Evolutionary conservation across 2,329 filamentous ascomycete species (phyloP).

Genomic region (Podosphaera leucotricha): DNA sequence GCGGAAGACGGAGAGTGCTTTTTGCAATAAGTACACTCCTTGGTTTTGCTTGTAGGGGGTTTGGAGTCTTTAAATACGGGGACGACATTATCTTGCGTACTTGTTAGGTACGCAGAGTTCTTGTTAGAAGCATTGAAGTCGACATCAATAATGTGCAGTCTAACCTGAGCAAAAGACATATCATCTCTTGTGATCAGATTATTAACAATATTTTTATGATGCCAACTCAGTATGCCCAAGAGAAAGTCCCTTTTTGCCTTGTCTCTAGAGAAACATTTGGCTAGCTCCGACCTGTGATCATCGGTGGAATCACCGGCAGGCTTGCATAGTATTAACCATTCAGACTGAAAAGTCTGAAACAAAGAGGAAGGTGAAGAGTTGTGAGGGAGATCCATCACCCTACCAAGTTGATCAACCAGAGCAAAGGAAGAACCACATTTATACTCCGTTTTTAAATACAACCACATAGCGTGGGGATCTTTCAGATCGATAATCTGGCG

Average conservation of each 20-base stretch:
- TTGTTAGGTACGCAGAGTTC: not conserved
- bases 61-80: not conserved
- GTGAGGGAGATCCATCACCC: not conserved
- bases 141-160: not conserved
- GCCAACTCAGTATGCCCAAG: not conserved
- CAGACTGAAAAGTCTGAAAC: not conserved
- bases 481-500: not conserved
- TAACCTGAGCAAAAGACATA: not conserved
- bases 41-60: not conserved
- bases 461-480: not conserved
- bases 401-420: not conserved
- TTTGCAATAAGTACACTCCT: not conserved
- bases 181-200: not conserved
- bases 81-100: not conserved
- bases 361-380: not conserved
- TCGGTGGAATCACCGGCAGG: not conserved
- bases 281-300: not conserved
- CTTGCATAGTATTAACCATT: not conserved
- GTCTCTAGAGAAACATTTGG: not conserved
- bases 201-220: not conserved
- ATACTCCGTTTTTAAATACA: not conserved
- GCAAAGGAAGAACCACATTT: not conserved
- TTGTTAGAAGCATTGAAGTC: not conserved
- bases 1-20: not conserved
- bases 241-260: constrained; percentile 1